Evolutionary conservation across 192 early-diverging fungal genomes (phyloP), one percentile per base, ranked within the genome.

Genomic region (Kickxella alabastrina): DNA sequence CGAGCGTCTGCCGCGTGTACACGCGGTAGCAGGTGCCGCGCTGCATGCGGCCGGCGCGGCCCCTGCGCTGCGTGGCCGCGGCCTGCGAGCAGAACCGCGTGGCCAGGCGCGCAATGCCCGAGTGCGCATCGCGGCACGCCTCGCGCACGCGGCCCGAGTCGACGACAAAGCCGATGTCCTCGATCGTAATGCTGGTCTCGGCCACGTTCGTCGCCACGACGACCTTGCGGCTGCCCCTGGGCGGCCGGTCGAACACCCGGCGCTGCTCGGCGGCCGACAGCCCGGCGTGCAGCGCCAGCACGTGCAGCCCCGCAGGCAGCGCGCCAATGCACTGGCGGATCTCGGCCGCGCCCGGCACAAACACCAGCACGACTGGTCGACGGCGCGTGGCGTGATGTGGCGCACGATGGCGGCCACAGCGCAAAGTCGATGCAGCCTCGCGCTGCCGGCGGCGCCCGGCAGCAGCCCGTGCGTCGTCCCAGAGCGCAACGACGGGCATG

Each of bases 181-280:
- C 87, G 34, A 82, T 82, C n/a, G 62, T 68, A 43, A 75, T 77
- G n/a, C 68, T 62, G 19, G 67, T 71, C 47, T 95, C 93, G 3
- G 92, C 92, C 24, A 93, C 83, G 46, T 94, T 95, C 10, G 93
- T 95, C 0, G 95, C 80, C 2, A 98, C 82, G 0, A 98, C 78
- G 0, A 95, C 84, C 56, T 94, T 96, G 9, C 95, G 80, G 4
- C 72, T 77, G 7, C 79, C 74, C 1, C 46, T 29, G 2, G 78
- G 60, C 3, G 77, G 57, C 0, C 38, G 52, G 10, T 23, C 32
- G 31, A 79, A 79, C 23, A 79, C 77, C 1, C 55, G 63, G 3
- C 59, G 57, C 51, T 89, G 87, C 35, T 87, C 82, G 8, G 32
- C 10, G 0, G 79, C 36, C 1, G 80, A 52, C 21, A 87, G 59